Conservation (phyloP, 1,139 yeast genomes). For the Casaregolazyma lundiana region DNA sequence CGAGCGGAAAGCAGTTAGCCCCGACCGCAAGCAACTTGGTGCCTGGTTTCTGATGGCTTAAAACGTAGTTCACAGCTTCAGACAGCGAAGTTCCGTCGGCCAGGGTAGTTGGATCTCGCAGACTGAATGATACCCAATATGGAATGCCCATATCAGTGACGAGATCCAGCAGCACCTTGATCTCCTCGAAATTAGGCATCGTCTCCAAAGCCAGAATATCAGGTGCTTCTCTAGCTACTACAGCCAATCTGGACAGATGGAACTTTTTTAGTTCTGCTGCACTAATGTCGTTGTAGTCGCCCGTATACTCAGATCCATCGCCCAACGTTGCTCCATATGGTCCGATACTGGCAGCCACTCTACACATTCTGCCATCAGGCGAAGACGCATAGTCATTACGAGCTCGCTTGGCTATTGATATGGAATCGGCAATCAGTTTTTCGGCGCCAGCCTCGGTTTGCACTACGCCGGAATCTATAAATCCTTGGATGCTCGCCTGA, state of each 20-base stretch:
- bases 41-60: background rate
- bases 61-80: conserved; percentile 20
- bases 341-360: conserved; percentile 62
- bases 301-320: conserved; percentile 66
- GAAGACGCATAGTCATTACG: conserved; percentile 11
- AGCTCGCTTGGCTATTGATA: conserved; percentile 33
- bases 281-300: conserved; percentile 43
- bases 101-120: conserved; percentile 30
- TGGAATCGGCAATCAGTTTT: conserved; percentile 31
- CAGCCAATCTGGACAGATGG: conserved; percentile 47
- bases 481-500: conserved; percentile 49
- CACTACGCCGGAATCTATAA: conserved; percentile 33
- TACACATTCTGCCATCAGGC: background rate
- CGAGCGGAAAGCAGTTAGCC: conserved; percentile 41
- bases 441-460: conserved; percentile 29
- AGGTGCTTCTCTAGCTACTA: conserved; percentile 39
- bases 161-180: conserved; percentile 34
- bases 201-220: conserved; percentile 64
- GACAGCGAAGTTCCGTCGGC: conserved; percentile 41
- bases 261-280: conserved; percentile 38
- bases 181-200: conserved; percentile 52
- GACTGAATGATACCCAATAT: conserved; percentile 37
- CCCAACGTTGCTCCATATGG: conserved; percentile 67
- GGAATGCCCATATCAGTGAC: conserved; percentile 21
- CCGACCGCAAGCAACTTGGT: conserved; percentile 36